Conservation (phyloP, 1,284 basidiomycete genomes). For the Rhizopogon parksii region DNA sequence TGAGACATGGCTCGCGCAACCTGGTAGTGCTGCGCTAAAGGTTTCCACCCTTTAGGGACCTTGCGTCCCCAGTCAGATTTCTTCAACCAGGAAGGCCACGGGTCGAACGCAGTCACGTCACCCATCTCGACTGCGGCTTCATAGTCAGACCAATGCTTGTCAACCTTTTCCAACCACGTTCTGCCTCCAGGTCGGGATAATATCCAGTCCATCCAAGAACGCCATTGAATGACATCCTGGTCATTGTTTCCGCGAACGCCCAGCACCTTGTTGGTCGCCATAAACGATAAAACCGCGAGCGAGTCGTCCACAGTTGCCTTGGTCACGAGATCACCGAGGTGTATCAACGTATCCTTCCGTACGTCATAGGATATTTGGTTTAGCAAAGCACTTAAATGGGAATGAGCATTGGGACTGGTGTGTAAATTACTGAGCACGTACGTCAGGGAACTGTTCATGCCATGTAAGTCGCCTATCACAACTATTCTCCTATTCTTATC, state of each 20-base stretch:
- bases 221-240: slow-evolving; percentile 82
- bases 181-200: slow-evolving; percentile 37
- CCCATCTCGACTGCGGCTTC: slow-evolving; percentile 28
- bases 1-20: slow-evolving; percentile 60
- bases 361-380: slow-evolving; percentile 52
- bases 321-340: slow-evolving; percentile 75
- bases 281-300: slow-evolving; percentile 56
- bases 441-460: slow-evolving; percentile 45
- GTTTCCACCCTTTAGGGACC: slow-evolving; percentile 59
- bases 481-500: slow-evolving; percentile 51
- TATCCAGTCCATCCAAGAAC: slow-evolving; percentile 73
- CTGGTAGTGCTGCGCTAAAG: slow-evolving; percentile 70
- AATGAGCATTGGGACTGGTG: background rate
- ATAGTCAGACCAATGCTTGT: slow-evolving; percentile 30
- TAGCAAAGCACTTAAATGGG: slow-evolving; percentile 49
- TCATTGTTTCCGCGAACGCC: slow-evolving; percentile 92
- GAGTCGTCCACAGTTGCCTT: slow-evolving; percentile 61
- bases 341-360: slow-evolving; percentile 61
- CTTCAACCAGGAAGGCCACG: slow-evolving; percentile 20
- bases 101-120: slow-evolving; percentile 24
- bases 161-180: slow-evolving; percentile 43
- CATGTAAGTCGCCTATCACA: slow-evolving; percentile 81
- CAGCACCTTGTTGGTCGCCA: slow-evolving; percentile 52
- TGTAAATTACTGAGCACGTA: background rate
- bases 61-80: slow-evolving; percentile 44